Evolutionary conservation across 2,329 filamentous ascomycete genomes (phyloP), one percentile per base, ranked within the genome.

Genomic region (Botrytis tulipae): DNA sequence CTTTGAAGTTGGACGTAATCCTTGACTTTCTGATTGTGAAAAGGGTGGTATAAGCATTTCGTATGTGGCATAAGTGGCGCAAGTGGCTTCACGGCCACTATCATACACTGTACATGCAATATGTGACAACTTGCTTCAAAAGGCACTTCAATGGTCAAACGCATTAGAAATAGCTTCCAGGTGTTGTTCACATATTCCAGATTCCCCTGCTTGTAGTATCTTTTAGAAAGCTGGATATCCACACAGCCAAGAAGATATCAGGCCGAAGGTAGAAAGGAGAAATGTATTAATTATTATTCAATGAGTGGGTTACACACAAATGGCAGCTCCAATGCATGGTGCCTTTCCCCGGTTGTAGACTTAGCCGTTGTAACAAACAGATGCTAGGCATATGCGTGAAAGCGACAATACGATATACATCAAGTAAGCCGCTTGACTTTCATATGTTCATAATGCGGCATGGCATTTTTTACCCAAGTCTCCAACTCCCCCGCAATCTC

Each of bases 201-300:
- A 14, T 57, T 18, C n/a, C n/a, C 7, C 51, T 5, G 51, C n/a
- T 29, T 16, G 14, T 57, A 18, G 14, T 0, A 29, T 29, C 2
- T 8, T 18, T 18, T 9, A 4, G 0, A 18, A 3, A 18, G 14
- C n/a, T 57, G 7, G 0, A 9, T 57, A 9, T 16, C 5, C 2
- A 29, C 6, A 57, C 2, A 57, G 8, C 3, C 14, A 18, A 57
- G n/a, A 9, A 9, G 3, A 18, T 29, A 57, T 29, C 51, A 57
- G 14, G 6, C n/a, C 18, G 16, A 57, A 29, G 51, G 3, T 18
- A 29, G n/a, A 9, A 29, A 18, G 51, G 7, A 57, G n/a, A 57
- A 57, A 29, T 29, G 18, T 54, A 3, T 29, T 4, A 54, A 16
- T 18, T 29, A 16, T 18, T 29, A 16, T 29, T 54, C 51, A 29